Evolutionary conservation across 257 asterid genomes (phyloP), one percentile per base, ranked within the genome.

Genomic region (Przewalskia tangutica): DNA sequence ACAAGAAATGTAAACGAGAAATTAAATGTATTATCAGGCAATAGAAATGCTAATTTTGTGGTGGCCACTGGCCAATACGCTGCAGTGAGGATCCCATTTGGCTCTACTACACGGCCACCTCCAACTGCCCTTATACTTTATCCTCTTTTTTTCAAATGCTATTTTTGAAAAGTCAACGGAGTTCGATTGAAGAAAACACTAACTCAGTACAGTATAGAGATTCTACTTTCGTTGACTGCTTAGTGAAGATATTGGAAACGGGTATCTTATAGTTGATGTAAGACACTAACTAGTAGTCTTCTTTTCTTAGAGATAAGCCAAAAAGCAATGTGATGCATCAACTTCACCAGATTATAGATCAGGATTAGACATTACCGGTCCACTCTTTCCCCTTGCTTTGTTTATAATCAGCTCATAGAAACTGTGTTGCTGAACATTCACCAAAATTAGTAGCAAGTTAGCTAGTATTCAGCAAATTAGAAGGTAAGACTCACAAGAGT

Each of bases 361-460:
- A 84, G 88, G 81, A 56, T 59, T 56, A 73, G 83, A 87, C 48
- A 75, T 89, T 94, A 95, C 99, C 98, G 99, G 99, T 81, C 99
- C 99, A 91, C 99, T 96, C 89, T 96, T 96, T 82, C 99, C 99
- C 86, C 99, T 86, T 13, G 99, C 99, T 90, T 96, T 96, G 91
- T 93, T 94, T 85, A 93, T 90, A 80, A 96, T 96, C 87, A 96
- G 93, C 91, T 96, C 99, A 59, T 94, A 93, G 91, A 94, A 96
- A 87, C 94, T 94, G 93, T 94, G 97, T 89, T 94, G 98, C 98
- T 95, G 94, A 44, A 68, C 4, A 70, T 53, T 36, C 62, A 81
- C 56, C 18, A 16, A 18, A 55, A 79, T 23, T 7, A 79, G 48
- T 11, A 76, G 60, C 1, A 56, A 81, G 86, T 40, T 42, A 44